Percentiles rank a stretch among this genome's conserved stretches.
Conservation (phyloP, 2,329 filamentous ascomycete species). For the Colletotrichum siamense region DNA sequence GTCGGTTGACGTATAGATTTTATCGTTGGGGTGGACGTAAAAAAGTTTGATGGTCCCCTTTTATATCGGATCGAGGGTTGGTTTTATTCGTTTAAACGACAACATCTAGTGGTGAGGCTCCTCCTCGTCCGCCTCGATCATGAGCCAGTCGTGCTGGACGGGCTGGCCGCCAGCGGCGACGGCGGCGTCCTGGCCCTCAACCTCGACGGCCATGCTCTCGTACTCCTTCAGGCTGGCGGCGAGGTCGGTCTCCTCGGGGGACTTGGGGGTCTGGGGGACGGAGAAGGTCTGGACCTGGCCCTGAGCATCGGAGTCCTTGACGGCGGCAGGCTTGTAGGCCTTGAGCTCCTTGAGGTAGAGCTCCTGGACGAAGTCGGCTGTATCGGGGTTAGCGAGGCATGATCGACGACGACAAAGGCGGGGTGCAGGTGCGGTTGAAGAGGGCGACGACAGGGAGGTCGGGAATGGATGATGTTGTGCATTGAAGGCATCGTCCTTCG, state of each 20-base stretch:
- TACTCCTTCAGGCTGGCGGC: constrained; percentile 92
- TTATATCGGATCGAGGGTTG: background rate
- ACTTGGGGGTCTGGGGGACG: constrained; percentile 80
- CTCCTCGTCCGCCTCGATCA: constrained; percentile 74
- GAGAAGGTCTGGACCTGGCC: constrained; percentile 90
- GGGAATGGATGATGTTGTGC: background rate
- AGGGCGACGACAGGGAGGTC: background rate
- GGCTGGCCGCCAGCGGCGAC: constrained; percentile 65
- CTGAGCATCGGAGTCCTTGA: constrained; percentile 87
- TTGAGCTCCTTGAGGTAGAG: constrained; percentile 97
- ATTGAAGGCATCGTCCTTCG: background rate
- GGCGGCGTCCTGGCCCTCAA: constrained; percentile 82
- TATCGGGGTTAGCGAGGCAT: constrained; percentile 6
- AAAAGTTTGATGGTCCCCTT: background rate
- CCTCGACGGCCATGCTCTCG: constrained; percentile 91
- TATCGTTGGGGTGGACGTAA: background rate
- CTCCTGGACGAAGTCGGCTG: constrained; percentile 97
- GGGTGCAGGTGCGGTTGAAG: background rate
- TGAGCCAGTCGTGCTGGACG: constrained; percentile 76
- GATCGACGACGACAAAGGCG: background rate
- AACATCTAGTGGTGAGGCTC: constrained; percentile 51
- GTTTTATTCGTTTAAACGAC: background rate
- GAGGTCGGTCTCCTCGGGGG: constrained; percentile 93
- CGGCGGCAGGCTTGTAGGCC: constrained; percentile 84
- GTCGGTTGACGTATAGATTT: background rate